Percentiles rank a stretch among this genome's conserved stretches.
Conservation (phyloP, 306 rosid genomes). For the Echinosophora koreensis region DNA sequence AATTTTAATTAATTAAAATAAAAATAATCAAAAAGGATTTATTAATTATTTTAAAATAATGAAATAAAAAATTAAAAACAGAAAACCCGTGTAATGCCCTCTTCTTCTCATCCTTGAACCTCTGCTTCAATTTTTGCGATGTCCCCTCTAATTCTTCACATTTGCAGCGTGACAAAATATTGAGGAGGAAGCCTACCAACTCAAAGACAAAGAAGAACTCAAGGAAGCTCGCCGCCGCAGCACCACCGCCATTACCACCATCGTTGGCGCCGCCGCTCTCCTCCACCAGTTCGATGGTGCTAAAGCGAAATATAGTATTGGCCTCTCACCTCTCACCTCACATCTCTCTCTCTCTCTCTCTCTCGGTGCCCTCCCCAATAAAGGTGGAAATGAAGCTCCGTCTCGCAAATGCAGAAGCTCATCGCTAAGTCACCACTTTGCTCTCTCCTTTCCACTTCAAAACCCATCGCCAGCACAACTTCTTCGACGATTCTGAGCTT, state of each 20-base stretch:
- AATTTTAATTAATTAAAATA: too few species aligned
- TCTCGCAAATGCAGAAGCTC: slow-evolving; percentile 60
- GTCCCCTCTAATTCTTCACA: background rate
- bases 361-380: slow-evolving; percentile 41
- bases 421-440: slow-evolving; percentile 55
- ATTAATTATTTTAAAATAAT: too few species aligned
- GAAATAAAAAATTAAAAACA: too few species aligned
- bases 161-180: slow-evolving; percentile 42
- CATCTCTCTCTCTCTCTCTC: too few species aligned
- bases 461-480: slow-evolving; percentile 79
- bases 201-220: slow-evolving; percentile 89
- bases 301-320: slow-evolving; percentile 53
- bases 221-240: slow-evolving; percentile 75
- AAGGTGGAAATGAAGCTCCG: slow-evolving; percentile 77
- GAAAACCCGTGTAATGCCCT: too few species aligned
- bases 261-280: slow-evolving; percentile 56
- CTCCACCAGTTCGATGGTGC: slow-evolving; percentile 72
- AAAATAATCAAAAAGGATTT: too few species aligned
- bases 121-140: background rate
- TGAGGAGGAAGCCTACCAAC: slow-evolving; percentile 71
- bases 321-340: slow-evolving; percentile 49
- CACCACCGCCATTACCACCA: slow-evolving; percentile 46
- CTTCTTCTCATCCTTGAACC: too few species aligned
- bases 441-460: slow-evolving; percentile 63
- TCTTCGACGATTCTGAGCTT: slow-evolving; percentile 72